Conservation (phyloP, 495 filamentous ascomycete genomes). For the Aspergillus coremiiformis region DNA sequence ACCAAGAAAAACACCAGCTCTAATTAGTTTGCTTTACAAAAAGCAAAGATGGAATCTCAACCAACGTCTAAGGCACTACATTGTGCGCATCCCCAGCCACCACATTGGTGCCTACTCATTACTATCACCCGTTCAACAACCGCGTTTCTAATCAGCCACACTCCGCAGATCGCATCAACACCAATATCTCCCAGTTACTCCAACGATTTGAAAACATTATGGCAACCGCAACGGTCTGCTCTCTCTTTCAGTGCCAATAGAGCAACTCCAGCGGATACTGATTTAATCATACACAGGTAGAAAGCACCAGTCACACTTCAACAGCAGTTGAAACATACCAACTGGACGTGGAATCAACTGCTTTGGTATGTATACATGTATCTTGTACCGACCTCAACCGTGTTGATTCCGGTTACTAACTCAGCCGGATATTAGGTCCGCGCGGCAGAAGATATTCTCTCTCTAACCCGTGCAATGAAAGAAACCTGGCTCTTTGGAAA, state of each 20-base stretch:
- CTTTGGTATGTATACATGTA: conserved; percentile 41
- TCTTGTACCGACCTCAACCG: neutral
- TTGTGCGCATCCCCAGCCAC: conserved; percentile 16
- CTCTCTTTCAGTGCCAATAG: neutral
- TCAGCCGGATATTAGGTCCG: conserved; percentile 44
- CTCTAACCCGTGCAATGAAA: conserved; percentile 57
- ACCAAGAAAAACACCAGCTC: neutral
- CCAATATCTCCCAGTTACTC: conserved; percentile 48
- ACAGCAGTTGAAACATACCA: conserved; percentile 55
- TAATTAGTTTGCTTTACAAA: neutral
- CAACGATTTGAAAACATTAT: conserved; percentile 57
- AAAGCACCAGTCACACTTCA: conserved; percentile 30
- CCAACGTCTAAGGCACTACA: conserved; percentile 33
- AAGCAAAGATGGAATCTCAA: conserved; percentile 31
- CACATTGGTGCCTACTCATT: neutral
- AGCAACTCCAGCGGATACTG: neutral
- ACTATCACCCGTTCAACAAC: neutral
- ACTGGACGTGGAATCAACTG: conserved; percentile 57
- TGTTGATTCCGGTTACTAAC: neutral
- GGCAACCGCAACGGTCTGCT: conserved; percentile 45
- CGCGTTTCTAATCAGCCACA: conserved; percentile 9
- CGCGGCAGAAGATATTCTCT: conserved; percentile 57
- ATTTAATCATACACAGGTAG: conserved; percentile 25
- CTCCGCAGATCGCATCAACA: conserved; percentile 45
- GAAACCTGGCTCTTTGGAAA: conserved; percentile 71